A percentile compares a stretch with the other conserved stretches of the same genome.
Evolutionary conservation across 2,329 filamentous ascomycete species (phyloP).

Genomic region (Lasiodiplodia theobromae): DNA sequence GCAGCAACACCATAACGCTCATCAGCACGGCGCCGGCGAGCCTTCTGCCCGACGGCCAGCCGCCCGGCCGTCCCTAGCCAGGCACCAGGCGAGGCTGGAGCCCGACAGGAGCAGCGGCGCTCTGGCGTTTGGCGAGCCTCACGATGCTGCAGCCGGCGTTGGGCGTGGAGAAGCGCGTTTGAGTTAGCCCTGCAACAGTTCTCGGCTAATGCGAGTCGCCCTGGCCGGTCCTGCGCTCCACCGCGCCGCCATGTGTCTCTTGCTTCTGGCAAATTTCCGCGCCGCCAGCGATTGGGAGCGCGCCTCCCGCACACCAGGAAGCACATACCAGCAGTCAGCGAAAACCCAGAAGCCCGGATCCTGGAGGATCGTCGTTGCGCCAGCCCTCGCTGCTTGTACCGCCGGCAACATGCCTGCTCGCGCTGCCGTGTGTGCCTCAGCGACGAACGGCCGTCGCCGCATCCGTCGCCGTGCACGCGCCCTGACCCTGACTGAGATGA

Average conservation of each 20-base stretch:
- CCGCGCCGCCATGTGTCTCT: constrained; percentile 11
- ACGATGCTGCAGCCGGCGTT: constrained; percentile 5
- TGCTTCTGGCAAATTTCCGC: constrained; percentile 27
- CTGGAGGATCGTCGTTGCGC: constrained; percentile 27
- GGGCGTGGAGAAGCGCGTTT: constrained; percentile 20
- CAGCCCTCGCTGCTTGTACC: constrained; percentile 7
- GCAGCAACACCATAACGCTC: neutral
- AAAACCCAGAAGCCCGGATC: constrained; percentile 22
- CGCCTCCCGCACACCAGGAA: constrained; percentile 14
- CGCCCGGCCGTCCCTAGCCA: neutral
- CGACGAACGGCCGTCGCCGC: constrained; percentile 12
- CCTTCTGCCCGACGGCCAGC: neutral
- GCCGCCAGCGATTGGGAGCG: constrained; percentile 1
- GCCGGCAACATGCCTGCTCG: constrained; percentile 11
- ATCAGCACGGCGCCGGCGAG: neutral
- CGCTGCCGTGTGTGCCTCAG: constrained; percentile 18
- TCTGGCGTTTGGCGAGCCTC: constrained; percentile 14
- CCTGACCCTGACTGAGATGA: constrained; percentile 16
- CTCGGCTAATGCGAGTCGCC: constrained; percentile 20
- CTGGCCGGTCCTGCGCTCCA: constrained; percentile 2
- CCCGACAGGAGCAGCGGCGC: neutral
- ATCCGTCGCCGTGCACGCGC: constrained; percentile 7
- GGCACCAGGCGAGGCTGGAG: neutral
- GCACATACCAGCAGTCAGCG: constrained; percentile 7
- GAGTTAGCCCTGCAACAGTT: constrained; percentile 9